Evolutionary conservation across 2,329 filamentous ascomycete species (phyloP).

Genomic region (Sporothrix mexicana): DNA sequence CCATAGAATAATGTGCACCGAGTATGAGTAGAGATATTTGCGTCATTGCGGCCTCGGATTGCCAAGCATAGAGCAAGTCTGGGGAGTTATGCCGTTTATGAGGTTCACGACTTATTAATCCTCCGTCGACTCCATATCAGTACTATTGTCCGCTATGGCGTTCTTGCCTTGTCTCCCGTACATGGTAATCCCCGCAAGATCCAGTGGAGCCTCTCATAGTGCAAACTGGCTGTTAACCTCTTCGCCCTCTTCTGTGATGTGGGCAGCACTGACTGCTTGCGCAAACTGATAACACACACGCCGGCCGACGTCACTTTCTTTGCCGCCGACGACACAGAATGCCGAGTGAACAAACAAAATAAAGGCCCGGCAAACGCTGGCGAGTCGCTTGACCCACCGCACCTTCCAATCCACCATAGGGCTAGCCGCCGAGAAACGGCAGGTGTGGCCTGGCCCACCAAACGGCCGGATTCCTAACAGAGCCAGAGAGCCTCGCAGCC

Average conservation of each 20-base stretch:
- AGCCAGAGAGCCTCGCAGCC: not conserved
- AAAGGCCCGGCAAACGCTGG: not conserved
- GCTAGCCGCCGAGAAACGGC: slow-evolving; percentile 26
- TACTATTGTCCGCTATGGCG: not conserved
- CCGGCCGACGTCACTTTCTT: not conserved
- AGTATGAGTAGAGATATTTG: not conserved
- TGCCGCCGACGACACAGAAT: not conserved
- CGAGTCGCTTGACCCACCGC: slow-evolving; percentile 15
- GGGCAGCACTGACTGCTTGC: not conserved
- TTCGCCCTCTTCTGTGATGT: not conserved
- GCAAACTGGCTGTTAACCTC: not conserved
- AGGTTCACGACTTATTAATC: not conserved
- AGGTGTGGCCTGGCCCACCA: slow-evolving; percentile 23
- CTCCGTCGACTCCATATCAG: not conserved
- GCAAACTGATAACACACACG: not conserved
- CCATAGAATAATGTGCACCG: not conserved
- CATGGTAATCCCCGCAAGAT: not conserved
- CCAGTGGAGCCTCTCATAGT: not conserved
- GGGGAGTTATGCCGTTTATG: not conserved
- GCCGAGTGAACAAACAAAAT: not conserved
- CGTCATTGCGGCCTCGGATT: not conserved
- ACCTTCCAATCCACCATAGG: slow-evolving; percentile 25
- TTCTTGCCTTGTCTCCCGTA: not conserved
- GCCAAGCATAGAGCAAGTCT: not conserved
- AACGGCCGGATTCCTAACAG: not conserved